These are phyloP conservation scores for Pseudognaphalium luteoalbum DNA, from an alignment of 129 eudicot genomes.

Conservation along the genomic window DNA sequence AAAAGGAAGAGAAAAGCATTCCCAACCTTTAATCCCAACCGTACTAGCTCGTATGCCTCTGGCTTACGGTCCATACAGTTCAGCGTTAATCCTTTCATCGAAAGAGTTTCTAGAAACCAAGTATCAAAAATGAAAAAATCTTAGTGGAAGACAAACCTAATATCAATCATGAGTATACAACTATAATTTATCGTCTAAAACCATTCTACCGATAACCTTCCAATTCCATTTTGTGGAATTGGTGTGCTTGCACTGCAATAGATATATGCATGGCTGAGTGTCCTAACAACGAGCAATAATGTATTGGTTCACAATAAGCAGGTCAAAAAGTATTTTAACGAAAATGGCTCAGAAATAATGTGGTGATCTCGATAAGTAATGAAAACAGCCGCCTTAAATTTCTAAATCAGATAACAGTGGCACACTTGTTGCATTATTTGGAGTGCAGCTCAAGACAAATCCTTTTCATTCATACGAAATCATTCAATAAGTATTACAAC, in stretches of 20 bases:
- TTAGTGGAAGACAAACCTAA: slow-evolving; percentile 1
- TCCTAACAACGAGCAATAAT: not conserved
- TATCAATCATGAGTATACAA: not conserved
- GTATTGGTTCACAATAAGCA: slow-evolving; percentile 14
- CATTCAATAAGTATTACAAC: not conserved
- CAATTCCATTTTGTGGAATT: not conserved
- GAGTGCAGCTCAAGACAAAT: too few relatives aligned
- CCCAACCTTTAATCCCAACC: slow-evolving; percentile 85
- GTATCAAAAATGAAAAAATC: slow-evolving; percentile 1
- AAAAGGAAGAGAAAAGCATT: not conserved
- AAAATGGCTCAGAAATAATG: not conserved
- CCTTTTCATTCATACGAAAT: too few relatives aligned
- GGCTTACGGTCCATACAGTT: slow-evolving; percentile 99
- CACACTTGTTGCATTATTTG: too few relatives aligned
- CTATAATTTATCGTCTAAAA: not conserved
- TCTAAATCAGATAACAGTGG: not conserved
- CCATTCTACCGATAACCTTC: not conserved
- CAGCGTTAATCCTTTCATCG: slow-evolving; percentile 94
- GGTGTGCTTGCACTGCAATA: not conserved
- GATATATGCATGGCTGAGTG: not conserved
- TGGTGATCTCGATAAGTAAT: not conserved
- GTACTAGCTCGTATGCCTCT: slow-evolving; percentile 96
- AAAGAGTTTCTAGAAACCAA: slow-evolving; percentile 66
- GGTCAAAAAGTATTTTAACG: not conserved
- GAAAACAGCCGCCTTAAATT: not conserved